Evolutionary conservation across 305 asterid genomes (phyloP).

Genomic region (Fraxinus latifolia): DNA sequence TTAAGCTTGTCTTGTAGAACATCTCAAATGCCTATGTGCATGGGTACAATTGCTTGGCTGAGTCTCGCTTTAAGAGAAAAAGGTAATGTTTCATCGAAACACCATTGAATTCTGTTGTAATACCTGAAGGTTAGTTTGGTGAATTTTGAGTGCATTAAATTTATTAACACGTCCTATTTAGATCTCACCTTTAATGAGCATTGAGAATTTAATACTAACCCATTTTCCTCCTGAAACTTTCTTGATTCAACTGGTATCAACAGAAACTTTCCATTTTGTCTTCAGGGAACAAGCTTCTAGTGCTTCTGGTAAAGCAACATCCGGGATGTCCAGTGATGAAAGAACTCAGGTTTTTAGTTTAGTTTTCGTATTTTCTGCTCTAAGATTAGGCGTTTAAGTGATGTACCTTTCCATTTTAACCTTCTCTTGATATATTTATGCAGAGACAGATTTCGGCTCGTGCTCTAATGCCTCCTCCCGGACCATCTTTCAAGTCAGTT

Average conservation of each 20-base stretch:
- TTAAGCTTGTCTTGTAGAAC: not conserved
- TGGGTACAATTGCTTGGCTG: not conserved
- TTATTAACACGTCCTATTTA: not conserved
- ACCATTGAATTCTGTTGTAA: not conserved
- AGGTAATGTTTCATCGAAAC: not conserved
- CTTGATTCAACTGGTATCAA: not conserved
- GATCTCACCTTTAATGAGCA: not conserved
- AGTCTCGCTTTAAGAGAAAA: not conserved
- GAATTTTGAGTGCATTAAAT: not conserved
- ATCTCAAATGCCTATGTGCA: not conserved
- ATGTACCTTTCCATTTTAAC: not conserved
- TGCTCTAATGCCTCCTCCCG: slow-evolving; percentile 90
- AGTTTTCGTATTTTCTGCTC: not conserved
- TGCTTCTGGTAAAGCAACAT: slow-evolving; percentile 82
- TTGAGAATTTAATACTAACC: not conserved
- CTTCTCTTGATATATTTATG: slow-evolving; percentile 18
- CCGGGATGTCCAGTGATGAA: slow-evolving; percentile 89
- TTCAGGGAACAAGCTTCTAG: slow-evolving; percentile 90
- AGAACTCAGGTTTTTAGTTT: slow-evolving; percentile 59
- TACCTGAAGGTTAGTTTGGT: not conserved
- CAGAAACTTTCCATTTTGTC: slow-evolving; percentile 1
- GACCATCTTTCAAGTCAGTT: slow-evolving; percentile 59
- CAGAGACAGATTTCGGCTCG: slow-evolving; percentile 84
- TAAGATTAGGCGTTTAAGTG: not conserved
- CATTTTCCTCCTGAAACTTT: not conserved